phyloP scores from a whole-genome alignment of 2,329 filamentous ascomycete species.

The Verticillium zaregamsianum region DNA sequence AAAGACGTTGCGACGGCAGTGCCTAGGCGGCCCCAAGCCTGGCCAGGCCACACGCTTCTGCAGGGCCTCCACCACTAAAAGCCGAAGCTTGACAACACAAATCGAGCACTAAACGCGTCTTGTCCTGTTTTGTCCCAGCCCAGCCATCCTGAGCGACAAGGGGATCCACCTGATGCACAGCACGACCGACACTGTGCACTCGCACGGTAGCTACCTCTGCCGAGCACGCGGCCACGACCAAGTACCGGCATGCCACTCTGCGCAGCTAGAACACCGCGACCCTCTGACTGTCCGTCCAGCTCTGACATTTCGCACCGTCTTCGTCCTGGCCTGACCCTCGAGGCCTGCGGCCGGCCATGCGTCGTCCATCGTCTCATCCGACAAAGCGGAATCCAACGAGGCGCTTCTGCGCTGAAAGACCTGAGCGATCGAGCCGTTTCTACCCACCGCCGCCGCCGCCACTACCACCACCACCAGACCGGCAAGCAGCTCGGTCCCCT shows the following conservation, averaged over 20 bases:
- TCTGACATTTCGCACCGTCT: too few relatives aligned
- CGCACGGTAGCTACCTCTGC: neutral
- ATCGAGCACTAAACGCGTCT: constrained; percentile 2
- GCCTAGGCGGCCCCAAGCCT: constrained; percentile 4
- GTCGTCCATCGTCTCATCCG: neutral
- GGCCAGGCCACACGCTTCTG: constrained; percentile 6
- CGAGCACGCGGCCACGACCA: neutral
- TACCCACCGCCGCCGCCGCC: neutral
- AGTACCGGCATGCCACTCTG: constrained; percentile 2
- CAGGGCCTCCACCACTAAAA: neutral
- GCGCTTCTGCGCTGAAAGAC: neutral
- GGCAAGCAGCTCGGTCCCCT: neutral
- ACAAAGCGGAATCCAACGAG: neutral
- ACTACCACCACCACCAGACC: neutral
- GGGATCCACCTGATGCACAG: neutral
- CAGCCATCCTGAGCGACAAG: neutral
- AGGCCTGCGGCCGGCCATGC: too few relatives aligned
- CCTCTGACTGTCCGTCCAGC: neutral
- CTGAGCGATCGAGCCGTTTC: neutral
- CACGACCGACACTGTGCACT: neutral
- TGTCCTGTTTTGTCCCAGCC: neutral
- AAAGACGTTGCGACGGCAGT: neutral
- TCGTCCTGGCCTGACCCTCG: too few relatives aligned
- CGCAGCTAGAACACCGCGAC: neutral
- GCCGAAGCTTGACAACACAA: constrained; percentile 3